Conservation (phyloP, 2,329 filamentous ascomycete genomes). For the Pseudogymnoascus sp. region DNA sequence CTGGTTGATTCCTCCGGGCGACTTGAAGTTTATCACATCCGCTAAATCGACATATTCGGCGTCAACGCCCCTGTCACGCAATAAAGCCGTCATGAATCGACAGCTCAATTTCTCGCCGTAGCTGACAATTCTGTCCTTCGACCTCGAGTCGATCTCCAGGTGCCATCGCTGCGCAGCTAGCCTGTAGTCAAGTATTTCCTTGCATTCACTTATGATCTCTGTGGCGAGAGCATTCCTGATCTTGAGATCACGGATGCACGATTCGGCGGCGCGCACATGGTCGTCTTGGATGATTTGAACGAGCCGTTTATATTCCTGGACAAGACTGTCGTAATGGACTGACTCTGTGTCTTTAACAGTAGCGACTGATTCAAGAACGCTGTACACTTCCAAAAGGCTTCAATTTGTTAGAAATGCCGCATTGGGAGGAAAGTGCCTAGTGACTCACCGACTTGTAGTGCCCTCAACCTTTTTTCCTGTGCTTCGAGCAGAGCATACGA, state of each 20-base stretch:
- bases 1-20: conserved; percentile 51
- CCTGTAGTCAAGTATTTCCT: conserved; percentile 68
- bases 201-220: conserved; percentile 72
- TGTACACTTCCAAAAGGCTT: conserved; percentile 50
- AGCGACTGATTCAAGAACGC: conserved; percentile 48
- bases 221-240: conserved; percentile 53
- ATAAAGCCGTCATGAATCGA: conserved; percentile 75
- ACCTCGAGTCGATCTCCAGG: conserved; percentile 68
- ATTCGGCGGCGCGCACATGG: conserved; percentile 66
- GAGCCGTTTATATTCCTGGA: conserved; percentile 62
- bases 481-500: conserved; percentile 93
- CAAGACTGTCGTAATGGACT: conserved; percentile 43
- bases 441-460: conserved; percentile 83
- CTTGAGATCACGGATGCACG: conserved; percentile 49
- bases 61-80: conserved; percentile 73
- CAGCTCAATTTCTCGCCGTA: conserved; percentile 96
- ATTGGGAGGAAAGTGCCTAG: not conserved
- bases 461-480: conserved; percentile 91
- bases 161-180: conserved; percentile 58
- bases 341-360: conserved; percentile 46
- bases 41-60: conserved; percentile 87
- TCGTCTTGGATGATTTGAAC: conserved; percentile 77
- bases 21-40: conserved; percentile 66
- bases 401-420: not conserved
- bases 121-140: conserved; percentile 83